Percentiles rank a stretch among this genome's conserved stretches.
phyloP scores from a whole-genome alignment of 768 basidiomycete genomes.

The Boletus huronensis region DNA sequence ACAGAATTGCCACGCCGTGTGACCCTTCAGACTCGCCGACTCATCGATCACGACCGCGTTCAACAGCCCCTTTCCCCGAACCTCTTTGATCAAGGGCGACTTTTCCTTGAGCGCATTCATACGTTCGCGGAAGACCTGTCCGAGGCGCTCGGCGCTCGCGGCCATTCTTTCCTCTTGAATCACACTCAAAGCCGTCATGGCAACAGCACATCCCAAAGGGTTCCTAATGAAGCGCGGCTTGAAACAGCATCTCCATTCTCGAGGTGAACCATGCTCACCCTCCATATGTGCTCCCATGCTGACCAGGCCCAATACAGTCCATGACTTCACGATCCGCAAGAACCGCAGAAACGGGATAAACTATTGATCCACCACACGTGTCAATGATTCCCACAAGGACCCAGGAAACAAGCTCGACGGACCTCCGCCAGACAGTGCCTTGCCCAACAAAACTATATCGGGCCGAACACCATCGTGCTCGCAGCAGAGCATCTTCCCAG shows the following conservation, averaged over 20 bases:
- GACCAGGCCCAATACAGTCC: constrained; percentile 91
- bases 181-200: constrained; percentile 90
- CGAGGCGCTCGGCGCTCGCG: constrained; percentile 74
- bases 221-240: constrained; percentile 48
- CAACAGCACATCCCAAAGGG: constrained; percentile 94
- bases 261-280: constrained; percentile 47
- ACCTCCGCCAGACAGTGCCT: constrained; percentile 96
- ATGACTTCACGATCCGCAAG: constrained; percentile 89
- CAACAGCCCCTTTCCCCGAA: constrained; percentile 84
- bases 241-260: not conserved
- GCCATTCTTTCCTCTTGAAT: constrained; percentile 83
- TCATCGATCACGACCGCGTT: constrained; percentile 96
- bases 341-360: constrained; percentile 96
- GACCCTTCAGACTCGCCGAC: constrained; percentile 64
- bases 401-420: constrained; percentile 26
- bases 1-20: constrained; percentile 96
- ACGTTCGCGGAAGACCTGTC: constrained; percentile 72
- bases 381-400: constrained; percentile 5
- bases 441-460: constrained; percentile 90
- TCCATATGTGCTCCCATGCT: constrained; percentile 95
- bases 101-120: constrained; percentile 49
- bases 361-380: constrained; percentile 35
- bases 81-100: constrained; percentile 68
- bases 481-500: constrained; percentile 90
- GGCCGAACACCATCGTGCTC: constrained; percentile 87